Evolutionary conservation across 106 monocot genomes (phyloP).

Genomic region (Phalaenopsis aphrodite): DNA sequence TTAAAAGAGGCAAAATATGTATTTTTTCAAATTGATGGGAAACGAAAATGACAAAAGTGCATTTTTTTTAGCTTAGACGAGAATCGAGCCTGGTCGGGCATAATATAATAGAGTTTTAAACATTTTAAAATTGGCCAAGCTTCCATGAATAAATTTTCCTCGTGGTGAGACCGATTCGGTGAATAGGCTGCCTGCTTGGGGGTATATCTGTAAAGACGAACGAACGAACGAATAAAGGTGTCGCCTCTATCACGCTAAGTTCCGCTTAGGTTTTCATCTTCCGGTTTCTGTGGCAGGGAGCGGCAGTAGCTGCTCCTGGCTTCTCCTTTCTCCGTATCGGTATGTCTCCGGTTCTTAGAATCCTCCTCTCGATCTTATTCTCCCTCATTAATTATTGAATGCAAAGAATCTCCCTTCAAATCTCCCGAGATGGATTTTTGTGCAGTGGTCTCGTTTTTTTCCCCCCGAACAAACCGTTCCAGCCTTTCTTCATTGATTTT

Average conservation of each 20-base stretch:
- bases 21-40: too few species aligned
- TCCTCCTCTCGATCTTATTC: background rate
- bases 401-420: background rate
- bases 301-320: background rate
- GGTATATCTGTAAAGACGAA: background rate
- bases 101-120: too few species aligned
- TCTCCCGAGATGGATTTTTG: background rate
- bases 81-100: too few species aligned
- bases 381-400: background rate
- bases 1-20: too few species aligned
- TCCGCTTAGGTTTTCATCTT: background rate
- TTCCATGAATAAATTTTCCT: too few species aligned
- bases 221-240: background rate
- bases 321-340: background rate
- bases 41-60: too few species aligned
- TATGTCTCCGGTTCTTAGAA: background rate
- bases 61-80: too few species aligned
- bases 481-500: background rate
- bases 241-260: background rate
- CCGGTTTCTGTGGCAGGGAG: background rate
- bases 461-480: background rate
- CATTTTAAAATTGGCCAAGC: too few species aligned
- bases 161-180: background rate
- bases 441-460: background rate
- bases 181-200: background rate